Conservation (phyloP, 495 filamentous ascomycete species). For the Rusavskia elegans region DNA sequence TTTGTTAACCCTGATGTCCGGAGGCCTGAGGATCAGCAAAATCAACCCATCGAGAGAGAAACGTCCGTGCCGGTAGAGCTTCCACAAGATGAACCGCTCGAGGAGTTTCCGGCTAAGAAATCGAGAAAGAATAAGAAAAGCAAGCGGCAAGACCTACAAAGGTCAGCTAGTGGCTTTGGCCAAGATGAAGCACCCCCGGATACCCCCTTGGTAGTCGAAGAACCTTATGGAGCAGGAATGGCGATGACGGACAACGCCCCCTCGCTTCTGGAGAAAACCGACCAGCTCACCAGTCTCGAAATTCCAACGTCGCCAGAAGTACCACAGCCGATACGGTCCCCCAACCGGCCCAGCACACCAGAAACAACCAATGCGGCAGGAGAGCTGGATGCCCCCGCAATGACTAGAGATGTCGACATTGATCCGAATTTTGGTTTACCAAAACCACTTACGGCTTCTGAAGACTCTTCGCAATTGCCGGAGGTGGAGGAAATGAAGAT, state of each 20-base stretch:
- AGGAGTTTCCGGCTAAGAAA: constrained; percentile 1
- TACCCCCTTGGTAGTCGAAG: neutral
- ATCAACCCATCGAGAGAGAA: neutral
- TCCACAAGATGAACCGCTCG: neutral
- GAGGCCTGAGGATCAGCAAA: neutral
- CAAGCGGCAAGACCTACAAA: constrained; percentile 15
- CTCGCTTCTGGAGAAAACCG: neutral
- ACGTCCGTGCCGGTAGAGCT: neutral
- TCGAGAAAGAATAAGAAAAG: constrained; percentile 27
- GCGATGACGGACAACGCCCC: neutral
- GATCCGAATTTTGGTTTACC: neutral
- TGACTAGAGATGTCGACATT: neutral
- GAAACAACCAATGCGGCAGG: neutral
- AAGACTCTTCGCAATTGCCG: neutral
- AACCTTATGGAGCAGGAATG: neutral
- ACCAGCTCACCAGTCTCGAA: neutral
- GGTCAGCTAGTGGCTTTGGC: constrained; percentile 13
- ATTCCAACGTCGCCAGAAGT: neutral
- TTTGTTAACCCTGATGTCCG: neutral
- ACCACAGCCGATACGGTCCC: neutral
- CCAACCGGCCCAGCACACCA: neutral
- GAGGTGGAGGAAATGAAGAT: neutral
- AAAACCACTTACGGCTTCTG: neutral
- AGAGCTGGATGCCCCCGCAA: neutral
- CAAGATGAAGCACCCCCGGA: constrained; percentile 8